Base-by-base conservation (phyloP, 2,329 filamentous ascomycete genomes). In the Colletotrichum chlorophyti region DNA sequence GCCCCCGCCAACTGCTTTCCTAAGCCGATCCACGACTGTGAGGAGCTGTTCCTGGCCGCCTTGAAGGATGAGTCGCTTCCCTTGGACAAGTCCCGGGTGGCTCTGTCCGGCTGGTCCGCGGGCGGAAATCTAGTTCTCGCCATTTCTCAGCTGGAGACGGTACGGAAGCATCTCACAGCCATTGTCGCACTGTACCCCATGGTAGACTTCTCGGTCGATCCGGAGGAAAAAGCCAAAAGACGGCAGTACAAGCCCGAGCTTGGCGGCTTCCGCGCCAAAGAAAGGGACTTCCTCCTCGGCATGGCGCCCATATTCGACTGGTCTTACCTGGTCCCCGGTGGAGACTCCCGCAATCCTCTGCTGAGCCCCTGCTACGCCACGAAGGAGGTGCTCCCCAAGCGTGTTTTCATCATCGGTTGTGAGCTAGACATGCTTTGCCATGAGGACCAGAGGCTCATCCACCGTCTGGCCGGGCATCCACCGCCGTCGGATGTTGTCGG, bases 121-220 rank as follows among this genome's bases (percentile, higher is more conserved):
- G 82, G 82, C 17, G 82, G 74, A 3, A 83, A 82, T 62, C 69
- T 84, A 1, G 64, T 75, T 1, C 68, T 83, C 0, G 67, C 72
- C 2, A 73, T 72, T 0, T 63, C 72, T 6, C 78, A 81, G 62
- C 63, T 78, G 5, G 71, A 73, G 0, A 65, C 61, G 10, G 62
- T 82, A 35, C 65, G 67, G 29, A 68, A 66, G 5, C 65, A 63
- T 7, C 21, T 63, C 12, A 26, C 32, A 3, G 79, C 75, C 1
- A 69, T 75, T 1, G 66, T 81, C 3, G 68, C 76, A 2, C 65
- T 80, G 34, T 83, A 80, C 57, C 74, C 77, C 0, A 64, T 72
- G 4, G 65, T 70, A n/a, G 74, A 77, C 53, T 70, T 72, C 14
- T 67, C 67, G 1, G 60, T 67, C 26, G n/a, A 63, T 14, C 61